A percentile compares a stretch with the other conserved stretches of the same genome.
These are phyloP conservation scores for Cyberlindnera mycetangii DNA, from an alignment of 805 yeast genomes.

Conservation along the genomic window DNA sequence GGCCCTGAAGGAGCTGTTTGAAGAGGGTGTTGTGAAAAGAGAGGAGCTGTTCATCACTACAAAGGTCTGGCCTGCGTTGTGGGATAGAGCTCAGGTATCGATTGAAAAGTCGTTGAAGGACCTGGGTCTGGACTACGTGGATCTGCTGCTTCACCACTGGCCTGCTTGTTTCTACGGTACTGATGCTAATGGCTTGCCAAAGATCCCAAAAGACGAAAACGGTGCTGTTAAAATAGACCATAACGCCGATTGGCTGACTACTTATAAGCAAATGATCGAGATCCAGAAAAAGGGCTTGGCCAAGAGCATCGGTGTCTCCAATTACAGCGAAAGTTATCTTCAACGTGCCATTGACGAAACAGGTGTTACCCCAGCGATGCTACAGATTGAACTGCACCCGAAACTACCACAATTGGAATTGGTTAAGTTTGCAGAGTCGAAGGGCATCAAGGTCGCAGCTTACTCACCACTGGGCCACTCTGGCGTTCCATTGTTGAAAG, in stretches of 20 bases:
- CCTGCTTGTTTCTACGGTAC: constrained; percentile 65
- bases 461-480: constrained; percentile 63
- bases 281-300: constrained; percentile 46
- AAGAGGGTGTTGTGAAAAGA: constrained; percentile 41
- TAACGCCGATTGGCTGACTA: constrained; percentile 41
- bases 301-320: constrained; percentile 58
- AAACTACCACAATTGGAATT: constrained; percentile 62
- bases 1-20: constrained; percentile 46
- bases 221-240: constrained; percentile 34
- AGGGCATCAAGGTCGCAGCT: constrained; percentile 53
- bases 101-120: constrained; percentile 55
- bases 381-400: constrained; percentile 74
- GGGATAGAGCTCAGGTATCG: constrained; percentile 48
- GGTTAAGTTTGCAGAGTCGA: constrained; percentile 46
- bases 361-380: constrained; percentile 48
- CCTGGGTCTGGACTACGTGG: constrained; percentile 71
- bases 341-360: constrained; percentile 41
- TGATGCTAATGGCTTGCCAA: constrained; percentile 55
- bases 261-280: constrained; percentile 59
- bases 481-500: constrained; percentile 61
- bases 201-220: constrained; percentile 34
- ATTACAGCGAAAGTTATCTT: constrained; percentile 41
- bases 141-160: constrained; percentile 76
- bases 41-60: constrained; percentile 69
- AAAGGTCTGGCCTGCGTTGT: constrained; percentile 62